These are phyloP conservation scores for Rhizophagus prolifer DNA, from an alignment of 192 early-diverging fungal species.

Conservation along the genomic window DNA sequence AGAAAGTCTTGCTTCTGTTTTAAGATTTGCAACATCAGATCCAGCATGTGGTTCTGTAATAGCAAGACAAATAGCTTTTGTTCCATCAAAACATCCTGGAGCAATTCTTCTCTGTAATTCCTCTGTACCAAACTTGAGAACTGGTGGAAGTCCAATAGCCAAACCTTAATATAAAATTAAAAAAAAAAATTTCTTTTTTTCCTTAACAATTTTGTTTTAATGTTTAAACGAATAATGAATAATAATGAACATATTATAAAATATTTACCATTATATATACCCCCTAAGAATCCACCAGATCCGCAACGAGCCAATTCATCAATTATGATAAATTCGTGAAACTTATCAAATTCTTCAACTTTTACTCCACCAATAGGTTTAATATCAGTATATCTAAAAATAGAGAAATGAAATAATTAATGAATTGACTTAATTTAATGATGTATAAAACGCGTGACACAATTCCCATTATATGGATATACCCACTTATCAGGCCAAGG, in stretches of 20 bases:
- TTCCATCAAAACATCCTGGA: constrained; percentile 62
- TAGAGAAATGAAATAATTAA: background rate
- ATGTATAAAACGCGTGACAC: background rate
- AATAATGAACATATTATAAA: background rate
- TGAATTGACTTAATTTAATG: background rate
- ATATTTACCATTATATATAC: constrained; percentile 61
- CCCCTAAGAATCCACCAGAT: constrained; percentile 81
- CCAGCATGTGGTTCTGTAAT: constrained; percentile 77
- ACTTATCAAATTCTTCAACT: constrained; percentile 60
- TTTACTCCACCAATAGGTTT: constrained; percentile 49
- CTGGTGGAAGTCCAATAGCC: constrained; percentile 74
- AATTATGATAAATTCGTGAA: constrained; percentile 72
- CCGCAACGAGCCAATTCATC: constrained; percentile 82
- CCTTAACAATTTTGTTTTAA: no score
- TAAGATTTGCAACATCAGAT: constrained; percentile 76
- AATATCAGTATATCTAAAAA: constrained; percentile 7
- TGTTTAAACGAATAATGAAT: constrained; percentile 13
- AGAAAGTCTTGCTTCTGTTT: constrained; percentile 61
- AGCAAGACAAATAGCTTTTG: constrained; percentile 77
- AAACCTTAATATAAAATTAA: constrained; percentile 41
- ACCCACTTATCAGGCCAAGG: constrained; percentile 23
- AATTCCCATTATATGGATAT: background rate
- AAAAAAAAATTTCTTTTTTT: no score
- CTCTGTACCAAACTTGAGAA: constrained; percentile 68
- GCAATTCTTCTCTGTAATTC: constrained; percentile 68